Conservation (phyloP, 2,329 filamentous ascomycete genomes). For the Sporothrix pallida region DNA sequence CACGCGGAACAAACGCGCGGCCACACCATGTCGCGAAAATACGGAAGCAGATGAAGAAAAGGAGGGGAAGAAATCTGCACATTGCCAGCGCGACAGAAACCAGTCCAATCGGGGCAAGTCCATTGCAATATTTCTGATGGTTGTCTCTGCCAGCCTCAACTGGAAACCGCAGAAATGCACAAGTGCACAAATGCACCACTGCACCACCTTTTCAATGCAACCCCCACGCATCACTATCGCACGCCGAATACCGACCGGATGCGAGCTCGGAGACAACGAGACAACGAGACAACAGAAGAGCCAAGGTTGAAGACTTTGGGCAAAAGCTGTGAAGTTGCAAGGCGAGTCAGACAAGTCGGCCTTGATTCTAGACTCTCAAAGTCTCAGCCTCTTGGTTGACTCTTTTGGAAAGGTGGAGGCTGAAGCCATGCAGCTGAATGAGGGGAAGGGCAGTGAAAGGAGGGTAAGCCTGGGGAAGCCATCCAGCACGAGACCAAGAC, state of each 20-base stretch:
- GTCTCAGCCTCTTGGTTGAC: not conserved
- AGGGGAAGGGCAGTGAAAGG: not conserved
- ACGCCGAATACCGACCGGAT: constrained; percentile 8
- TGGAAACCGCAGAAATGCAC: too few species aligned
- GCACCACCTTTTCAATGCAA: not conserved
- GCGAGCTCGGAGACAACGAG: constrained; percentile 18
- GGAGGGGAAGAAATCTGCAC: not conserved
- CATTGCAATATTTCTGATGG: not conserved
- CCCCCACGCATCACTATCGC: not conserved
- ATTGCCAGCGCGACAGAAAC: not conserved
- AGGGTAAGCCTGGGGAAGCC: too few species aligned
- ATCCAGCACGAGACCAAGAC: not conserved
- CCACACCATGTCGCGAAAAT: constrained; percentile 16
- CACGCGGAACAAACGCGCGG: not conserved
- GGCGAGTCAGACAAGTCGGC: not conserved
- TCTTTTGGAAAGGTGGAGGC: not conserved
- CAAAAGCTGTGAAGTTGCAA: not conserved
- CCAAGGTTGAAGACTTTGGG: constrained; percentile 37
- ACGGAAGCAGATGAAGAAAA: not conserved
- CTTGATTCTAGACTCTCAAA: too few species aligned
- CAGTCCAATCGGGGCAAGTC: not conserved
- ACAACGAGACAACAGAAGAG: not conserved
- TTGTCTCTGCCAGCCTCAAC: too few species aligned
- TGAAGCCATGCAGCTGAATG: constrained; percentile 17
- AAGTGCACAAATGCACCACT: too few species aligned